Evolutionary conservation across 2,329 filamentous ascomycete species (phyloP).

Genomic region (Annulohypoxylon truncatum): DNA sequence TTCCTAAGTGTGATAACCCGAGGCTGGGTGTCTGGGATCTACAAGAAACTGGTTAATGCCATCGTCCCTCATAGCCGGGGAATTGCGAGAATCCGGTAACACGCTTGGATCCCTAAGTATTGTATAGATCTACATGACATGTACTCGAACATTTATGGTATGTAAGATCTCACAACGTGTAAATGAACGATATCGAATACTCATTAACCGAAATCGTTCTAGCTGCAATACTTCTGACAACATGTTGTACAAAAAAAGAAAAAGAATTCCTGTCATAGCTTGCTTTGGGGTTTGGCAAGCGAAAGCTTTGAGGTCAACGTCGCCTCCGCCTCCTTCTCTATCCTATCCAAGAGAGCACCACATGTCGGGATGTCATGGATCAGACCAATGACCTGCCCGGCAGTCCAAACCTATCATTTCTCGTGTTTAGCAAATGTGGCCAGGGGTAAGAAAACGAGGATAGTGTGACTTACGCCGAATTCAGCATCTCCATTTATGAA

Average conservation of each 20-base stretch:
- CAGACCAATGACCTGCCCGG: slow-evolving; percentile 91
- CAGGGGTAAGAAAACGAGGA: not conserved
- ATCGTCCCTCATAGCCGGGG: not conserved
- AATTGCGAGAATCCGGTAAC: not conserved
- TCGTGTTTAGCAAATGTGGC: slow-evolving; percentile 20
- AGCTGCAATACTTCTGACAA: slow-evolving; percentile 8
- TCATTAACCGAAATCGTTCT: not conserved
- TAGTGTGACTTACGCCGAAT: slow-evolving; percentile 75
- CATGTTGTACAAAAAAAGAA: slow-evolving; percentile 12
- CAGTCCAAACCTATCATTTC: slow-evolving; percentile 84
- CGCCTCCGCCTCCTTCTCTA: slow-evolving; percentile 80
- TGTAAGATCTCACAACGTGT: slow-evolving; percentile 3
- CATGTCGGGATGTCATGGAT: slow-evolving; percentile 88
- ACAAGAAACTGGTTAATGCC: not conserved
- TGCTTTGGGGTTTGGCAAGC: slow-evolving; percentile 67
- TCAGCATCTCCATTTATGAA: slow-evolving; percentile 93
- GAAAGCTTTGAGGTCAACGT: slow-evolving; percentile 69
- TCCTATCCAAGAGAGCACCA: slow-evolving; percentile 73
- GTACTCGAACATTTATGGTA: not conserved
- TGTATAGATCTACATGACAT: slow-evolving; percentile 3
- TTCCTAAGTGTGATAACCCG: not conserved
- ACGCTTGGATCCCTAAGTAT: not conserved
- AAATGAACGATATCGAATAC: slow-evolving; percentile 3
- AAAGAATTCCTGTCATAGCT: slow-evolving; percentile 64
- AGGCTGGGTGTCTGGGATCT: not conserved